Evolutionary conservation across 1,284 basidiomycete species (phyloP).

Genomic region (Ustilago curta): DNA sequence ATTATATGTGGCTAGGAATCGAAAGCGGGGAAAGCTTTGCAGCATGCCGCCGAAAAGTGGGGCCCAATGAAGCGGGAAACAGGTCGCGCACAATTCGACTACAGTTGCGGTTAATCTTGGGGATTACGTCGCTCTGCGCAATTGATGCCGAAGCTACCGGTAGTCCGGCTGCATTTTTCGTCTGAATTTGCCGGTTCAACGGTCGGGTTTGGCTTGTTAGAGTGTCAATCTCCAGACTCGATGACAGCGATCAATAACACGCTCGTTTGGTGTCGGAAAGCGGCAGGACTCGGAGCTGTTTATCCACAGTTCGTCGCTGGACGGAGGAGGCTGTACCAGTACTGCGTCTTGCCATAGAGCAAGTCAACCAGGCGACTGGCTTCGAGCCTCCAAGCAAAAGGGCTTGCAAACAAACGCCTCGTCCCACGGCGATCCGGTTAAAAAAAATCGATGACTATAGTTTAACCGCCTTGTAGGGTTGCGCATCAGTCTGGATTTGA

Average conservation of each 20-base stretch:
- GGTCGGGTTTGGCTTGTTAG: not conserved
- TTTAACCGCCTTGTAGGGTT: not conserved
- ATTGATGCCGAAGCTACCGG: not conserved
- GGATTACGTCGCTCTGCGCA: not conserved
- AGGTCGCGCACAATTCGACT: too few species aligned
- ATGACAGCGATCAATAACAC: not conserved
- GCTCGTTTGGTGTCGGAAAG: too few species aligned
- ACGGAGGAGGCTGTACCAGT: not conserved
- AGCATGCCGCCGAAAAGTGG: not conserved
- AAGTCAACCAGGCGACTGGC: too few species aligned
- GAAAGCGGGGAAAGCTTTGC: slow-evolving; percentile 15
- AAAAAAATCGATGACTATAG: not conserved
- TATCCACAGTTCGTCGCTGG: too few species aligned
- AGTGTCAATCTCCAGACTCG: not conserved
- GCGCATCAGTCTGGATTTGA: too few species aligned
- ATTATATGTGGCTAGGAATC: not conserved
- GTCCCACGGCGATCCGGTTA: not conserved
- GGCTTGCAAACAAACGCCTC: slow-evolving; percentile 10
- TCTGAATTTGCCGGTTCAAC: slow-evolving; percentile 6
- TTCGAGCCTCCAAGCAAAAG: too few species aligned
- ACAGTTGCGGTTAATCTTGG: too few species aligned
- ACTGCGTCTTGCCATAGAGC: not conserved
- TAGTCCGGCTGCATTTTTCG: not conserved
- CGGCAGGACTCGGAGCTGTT: not conserved
- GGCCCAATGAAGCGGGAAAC: too few species aligned